Base-by-base conservation (phyloP, 345 rosid species). In the Conringia planisiliqua region DNA sequence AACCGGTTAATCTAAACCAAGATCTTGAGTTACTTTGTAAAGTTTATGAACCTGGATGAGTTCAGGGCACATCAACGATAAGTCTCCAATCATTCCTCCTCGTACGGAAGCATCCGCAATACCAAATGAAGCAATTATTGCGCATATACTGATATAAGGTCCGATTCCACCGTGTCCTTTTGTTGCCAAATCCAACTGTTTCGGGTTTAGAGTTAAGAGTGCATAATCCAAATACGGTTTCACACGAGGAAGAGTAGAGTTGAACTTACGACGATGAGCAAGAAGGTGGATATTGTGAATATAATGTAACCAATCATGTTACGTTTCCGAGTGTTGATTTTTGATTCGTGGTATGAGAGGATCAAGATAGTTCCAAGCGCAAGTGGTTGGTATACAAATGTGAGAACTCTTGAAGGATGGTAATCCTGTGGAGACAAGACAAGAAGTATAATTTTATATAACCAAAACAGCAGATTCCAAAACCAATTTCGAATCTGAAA, bases 61-160 rank as follows among this genome's bases (percentile, higher is more conserved):
- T 42, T 88, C 97, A 55, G 93, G 94, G 60, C 81, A 82, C 97
- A 94, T 94, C 81, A 94, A 84, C 11, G 91, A 85, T 17, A 91
- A 63, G 42, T 93, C 98, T 6, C 97, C 98, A 36, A 89, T 83
- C 89, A 93, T 89, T 54, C 98, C 97, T 62, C 98, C 97, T 70
- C 86, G 89, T 52, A 88, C 91, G 62, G 60, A 74, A 10, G 96
- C 98, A 77, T 94, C 96, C 14, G 93, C 95, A 2, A 90, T 62
- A 10, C 96, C 97, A 77, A 91, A 91, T 22, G 61, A 68, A 29
- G 82, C 89, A 69, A 87, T 88, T 29, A 90, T 38, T 4, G 62
- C 76, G 67, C 97, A 91, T 62, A 91, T 65, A 20, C 86, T 86
- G 8, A 88, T 42, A 70, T 81, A 91, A 18, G 93, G 83, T 63